Percentiles rank a stretch among this genome's conserved stretches.
phyloP scores from a whole-genome alignment of 2,329 filamentous ascomycete species.

The Ustulina deusta region DNA sequence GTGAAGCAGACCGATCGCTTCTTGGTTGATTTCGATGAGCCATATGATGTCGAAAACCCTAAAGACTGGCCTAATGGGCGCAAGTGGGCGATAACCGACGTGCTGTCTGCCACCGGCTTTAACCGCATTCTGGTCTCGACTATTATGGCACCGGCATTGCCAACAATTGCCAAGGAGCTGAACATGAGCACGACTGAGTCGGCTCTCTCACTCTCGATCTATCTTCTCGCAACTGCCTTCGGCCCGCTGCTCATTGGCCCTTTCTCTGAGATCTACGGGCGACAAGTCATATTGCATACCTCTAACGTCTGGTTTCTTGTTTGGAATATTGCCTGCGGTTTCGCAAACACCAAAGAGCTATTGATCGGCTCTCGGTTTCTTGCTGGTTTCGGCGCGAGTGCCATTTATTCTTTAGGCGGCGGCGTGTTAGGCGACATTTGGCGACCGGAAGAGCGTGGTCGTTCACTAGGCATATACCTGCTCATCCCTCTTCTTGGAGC shows the following conservation, averaged over 20 bases:
- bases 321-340: constrained; percentile 62
- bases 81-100: constrained; percentile 63
- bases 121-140: constrained; percentile 65
- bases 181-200: constrained; percentile 62
- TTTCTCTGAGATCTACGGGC: constrained; percentile 63
- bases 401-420: constrained; percentile 59
- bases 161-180: constrained; percentile 63
- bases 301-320: constrained; percentile 63
- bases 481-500: constrained; percentile 56
- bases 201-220: constrained; percentile 61
- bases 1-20: constrained; percentile 32
- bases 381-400: constrained; percentile 61
- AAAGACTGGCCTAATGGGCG: constrained; percentile 54
- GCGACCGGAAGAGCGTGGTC: constrained; percentile 59
- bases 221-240: constrained; percentile 56
- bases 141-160: constrained; percentile 64
- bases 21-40: constrained; percentile 36
- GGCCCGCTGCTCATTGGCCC: constrained; percentile 58
- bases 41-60: constrained; percentile 52
- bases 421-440: constrained; percentile 63
- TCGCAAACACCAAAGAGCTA: constrained; percentile 54
- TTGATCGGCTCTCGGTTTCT: constrained; percentile 61
- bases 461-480: constrained; percentile 54
- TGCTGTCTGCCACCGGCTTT: constrained; percentile 63
- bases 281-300: constrained; percentile 56